Conservation (phyloP, 2,329 filamentous ascomycete species). For the Arthroderma sp. region DNA sequence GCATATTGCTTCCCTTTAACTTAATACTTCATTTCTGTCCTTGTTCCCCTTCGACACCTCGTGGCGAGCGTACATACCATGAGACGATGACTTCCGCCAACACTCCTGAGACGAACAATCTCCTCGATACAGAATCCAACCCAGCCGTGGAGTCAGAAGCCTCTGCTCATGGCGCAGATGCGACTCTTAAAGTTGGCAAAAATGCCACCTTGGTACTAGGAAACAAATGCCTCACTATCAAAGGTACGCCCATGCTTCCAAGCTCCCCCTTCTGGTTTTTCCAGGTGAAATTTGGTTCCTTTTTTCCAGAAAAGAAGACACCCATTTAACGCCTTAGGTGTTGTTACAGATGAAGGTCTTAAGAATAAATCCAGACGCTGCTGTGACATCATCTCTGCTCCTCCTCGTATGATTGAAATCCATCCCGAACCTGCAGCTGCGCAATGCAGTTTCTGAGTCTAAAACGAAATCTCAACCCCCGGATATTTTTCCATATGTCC, state of each 20-base stretch:
- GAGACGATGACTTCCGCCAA: not conserved
- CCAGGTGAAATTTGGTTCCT: not conserved
- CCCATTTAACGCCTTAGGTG: no score
- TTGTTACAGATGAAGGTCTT: conserved; percentile 39
- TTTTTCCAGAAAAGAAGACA: not conserved
- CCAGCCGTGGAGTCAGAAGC: no score
- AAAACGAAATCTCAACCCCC: not conserved
- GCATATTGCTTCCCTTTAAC: no score
- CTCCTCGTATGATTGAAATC: not conserved
- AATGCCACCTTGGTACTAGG: conserved; percentile 48
- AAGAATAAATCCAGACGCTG: conserved; percentile 38
- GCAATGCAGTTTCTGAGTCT: not conserved
- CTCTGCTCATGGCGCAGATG: conserved; percentile 4
- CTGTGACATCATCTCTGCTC: conserved; percentile 27
- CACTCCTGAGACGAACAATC: no score
- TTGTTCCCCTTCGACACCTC: no score
- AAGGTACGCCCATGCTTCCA: conserved; percentile 31
- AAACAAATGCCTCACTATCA: conserved; percentile 46
- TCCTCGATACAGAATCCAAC: not conserved
- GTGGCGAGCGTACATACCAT: not conserved
- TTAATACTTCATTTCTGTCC: no score
- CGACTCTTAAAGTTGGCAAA: conserved; percentile 41
- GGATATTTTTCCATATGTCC: not conserved
- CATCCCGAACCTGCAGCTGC: no score
- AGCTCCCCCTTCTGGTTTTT: not conserved